Evolutionary conservation across 2,329 filamentous ascomycete genomes (phyloP).

Genomic region (Pyrenochaeta sp.): DNA sequence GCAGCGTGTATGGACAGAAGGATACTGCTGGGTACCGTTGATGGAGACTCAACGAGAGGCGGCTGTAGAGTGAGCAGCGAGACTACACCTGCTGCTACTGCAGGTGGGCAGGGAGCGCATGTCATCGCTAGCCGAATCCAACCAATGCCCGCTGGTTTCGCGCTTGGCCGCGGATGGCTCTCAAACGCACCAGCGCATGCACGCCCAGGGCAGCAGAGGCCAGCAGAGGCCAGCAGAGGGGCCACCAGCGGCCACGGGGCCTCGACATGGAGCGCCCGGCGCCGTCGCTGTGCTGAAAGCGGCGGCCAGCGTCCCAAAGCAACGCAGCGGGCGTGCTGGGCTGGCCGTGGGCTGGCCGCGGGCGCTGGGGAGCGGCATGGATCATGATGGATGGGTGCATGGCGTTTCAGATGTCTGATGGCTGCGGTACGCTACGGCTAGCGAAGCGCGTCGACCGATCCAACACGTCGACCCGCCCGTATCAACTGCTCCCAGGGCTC

Average conservation of each 20-base stretch:
- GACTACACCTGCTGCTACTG: neutral
- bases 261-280: too few species aligned
- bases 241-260: too few species aligned
- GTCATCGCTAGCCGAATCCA: conserved; percentile 3
- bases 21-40: neutral
- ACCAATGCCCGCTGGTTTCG: conserved; percentile 8
- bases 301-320: too few species aligned
- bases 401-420: conserved; percentile 21
- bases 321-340: neutral
- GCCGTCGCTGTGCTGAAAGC: too few species aligned
- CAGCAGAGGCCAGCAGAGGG: too few species aligned
- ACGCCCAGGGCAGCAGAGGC: too few species aligned
- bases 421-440: conserved; percentile 3
- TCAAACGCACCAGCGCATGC: conserved; percentile 31
- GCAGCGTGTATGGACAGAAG: neutral
- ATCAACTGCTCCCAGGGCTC: conserved; percentile 16
- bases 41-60: neutral
- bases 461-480: conserved; percentile 10
- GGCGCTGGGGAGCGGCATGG: too few species aligned
- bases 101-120: neutral
- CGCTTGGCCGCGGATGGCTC: conserved; percentile 17
- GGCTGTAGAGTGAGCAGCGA: conserved; percentile 2
- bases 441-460: conserved; percentile 16
- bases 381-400: conserved; percentile 6
- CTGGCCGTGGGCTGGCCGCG: too few species aligned